Percentiles rank a stretch among this genome's conserved stretches.
These are phyloP conservation scores for Primulina eburnea DNA, from an alignment of 257 asterid genomes.

Conservation along the genomic window DNA sequence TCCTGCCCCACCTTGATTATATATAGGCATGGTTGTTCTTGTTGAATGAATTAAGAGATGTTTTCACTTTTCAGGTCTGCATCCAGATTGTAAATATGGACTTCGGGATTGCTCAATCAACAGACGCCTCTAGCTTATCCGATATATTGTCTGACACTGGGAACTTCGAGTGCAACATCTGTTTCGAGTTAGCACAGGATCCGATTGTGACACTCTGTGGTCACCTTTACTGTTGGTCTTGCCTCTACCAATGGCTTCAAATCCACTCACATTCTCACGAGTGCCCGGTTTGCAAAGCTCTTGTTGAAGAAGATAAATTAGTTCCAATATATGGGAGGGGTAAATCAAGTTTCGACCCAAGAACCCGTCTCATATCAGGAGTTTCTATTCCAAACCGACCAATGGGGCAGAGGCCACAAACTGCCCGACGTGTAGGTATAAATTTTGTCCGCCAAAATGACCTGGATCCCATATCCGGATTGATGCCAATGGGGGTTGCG, in stretches of 20 bases:
- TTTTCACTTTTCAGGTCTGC: conserved; percentile 1
- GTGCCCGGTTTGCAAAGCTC: conserved; percentile 89
- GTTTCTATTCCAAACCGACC: conserved; percentile 64
- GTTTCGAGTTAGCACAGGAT: conserved; percentile 86
- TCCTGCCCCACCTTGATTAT: background rate
- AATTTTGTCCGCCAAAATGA: conserved; percentile 50
- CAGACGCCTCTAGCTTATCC: conserved; percentile 33
- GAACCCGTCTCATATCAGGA: conserved; percentile 41
- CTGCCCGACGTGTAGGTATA: conserved; percentile 53
- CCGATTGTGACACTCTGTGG: conserved; percentile 93
- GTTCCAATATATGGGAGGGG: conserved; percentile 93
- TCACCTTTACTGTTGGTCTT: conserved; percentile 96
- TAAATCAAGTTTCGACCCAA: conserved; percentile 51
- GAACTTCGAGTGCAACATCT: conserved; percentile 84
- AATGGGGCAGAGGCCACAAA: conserved; percentile 62
- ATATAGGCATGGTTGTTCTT: background rate
- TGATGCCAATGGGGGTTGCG: conserved; percentile 58
- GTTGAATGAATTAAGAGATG: conserved; percentile 17
- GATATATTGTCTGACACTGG: conserved; percentile 46
- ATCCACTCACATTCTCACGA: conserved; percentile 75
- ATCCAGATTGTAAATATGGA: conserved; percentile 47
- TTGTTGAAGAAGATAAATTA: conserved; percentile 65
- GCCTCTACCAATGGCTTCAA: conserved; percentile 87
- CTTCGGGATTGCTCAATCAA: conserved; percentile 34
- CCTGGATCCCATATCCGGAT: conserved; percentile 36